A percentile compares a stretch with the other conserved stretches of the same genome.
Evolutionary conservation across 2,329 filamentous ascomycete species (phyloP).

Genomic region (Beauveria pseudobassiana): DNA sequence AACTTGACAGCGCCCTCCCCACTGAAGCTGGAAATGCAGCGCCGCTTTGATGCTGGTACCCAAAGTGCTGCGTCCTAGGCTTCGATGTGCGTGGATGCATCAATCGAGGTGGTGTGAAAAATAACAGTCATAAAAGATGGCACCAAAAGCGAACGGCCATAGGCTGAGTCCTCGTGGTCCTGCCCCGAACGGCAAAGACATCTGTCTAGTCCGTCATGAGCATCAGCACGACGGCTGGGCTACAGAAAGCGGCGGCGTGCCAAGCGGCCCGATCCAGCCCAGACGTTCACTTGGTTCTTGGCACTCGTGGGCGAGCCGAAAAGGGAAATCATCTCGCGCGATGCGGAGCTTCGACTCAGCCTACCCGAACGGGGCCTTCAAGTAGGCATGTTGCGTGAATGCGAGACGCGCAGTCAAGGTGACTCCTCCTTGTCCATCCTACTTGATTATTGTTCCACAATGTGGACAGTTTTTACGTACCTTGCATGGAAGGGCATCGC

Average conservation of each 20-base stretch:
- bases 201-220: no score
- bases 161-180: no score
- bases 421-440: neutral
- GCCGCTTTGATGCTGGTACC: neutral
- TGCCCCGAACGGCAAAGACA: no score
- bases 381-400: neutral
- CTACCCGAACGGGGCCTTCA: neutral
- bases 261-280: neutral
- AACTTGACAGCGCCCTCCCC: neutral
- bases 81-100: neutral
- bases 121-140: no score
- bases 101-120: no score
- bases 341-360: neutral
- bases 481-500: neutral
- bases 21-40: no score
- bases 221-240: no score
- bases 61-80: neutral
- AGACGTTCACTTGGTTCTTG: neutral
- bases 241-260: neutral
- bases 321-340: conserved; percentile 7
- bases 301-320: neutral
- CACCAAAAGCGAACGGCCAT: no score
- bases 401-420: neutral
- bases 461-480: neutral
- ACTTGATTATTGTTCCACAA: neutral